A percentile compares a stretch with the other conserved stretches of the same genome.
Evolutionary conservation across 371 early-diverging fungal genomes (phyloP).

Genomic region (Fennellomyces sp.): DNA sequence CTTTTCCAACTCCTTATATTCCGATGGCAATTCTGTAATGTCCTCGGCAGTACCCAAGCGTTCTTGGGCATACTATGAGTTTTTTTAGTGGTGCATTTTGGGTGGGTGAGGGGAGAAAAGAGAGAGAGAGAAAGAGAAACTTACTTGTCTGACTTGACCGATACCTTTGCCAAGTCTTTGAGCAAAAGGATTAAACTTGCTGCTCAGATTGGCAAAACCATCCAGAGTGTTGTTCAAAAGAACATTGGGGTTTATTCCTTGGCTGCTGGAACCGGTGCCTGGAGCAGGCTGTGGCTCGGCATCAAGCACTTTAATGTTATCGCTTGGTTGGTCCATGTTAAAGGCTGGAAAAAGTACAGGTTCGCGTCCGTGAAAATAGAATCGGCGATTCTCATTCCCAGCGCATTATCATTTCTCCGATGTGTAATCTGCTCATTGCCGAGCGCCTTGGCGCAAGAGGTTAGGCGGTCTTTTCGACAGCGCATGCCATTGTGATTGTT

Average conservation of each 20-base stretch:
- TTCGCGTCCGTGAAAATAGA: not conserved
- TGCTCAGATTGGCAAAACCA: conserved; percentile 61
- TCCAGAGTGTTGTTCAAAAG: conserved; percentile 54
- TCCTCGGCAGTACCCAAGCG: conserved; percentile 80
- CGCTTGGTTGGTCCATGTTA: conserved; percentile 11
- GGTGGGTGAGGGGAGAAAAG: no score
- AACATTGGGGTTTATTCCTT: conserved; percentile 24
- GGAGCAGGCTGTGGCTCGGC: conserved; percentile 23
- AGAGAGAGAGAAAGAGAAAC: not conserved
- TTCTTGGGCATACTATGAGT: conserved; percentile 85
- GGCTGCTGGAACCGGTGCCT: conserved; percentile 8
- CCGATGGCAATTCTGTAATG: conserved; percentile 88
- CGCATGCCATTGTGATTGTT: no score
- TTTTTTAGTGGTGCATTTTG: no score
- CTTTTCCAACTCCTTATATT: conserved; percentile 85
- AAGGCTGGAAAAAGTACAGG: not conserved
- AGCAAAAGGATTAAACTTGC: conserved; percentile 77
- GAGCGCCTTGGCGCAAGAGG: no score
- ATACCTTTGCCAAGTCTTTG: conserved; percentile 71
- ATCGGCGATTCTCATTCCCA: no score
- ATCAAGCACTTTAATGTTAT: conserved; percentile 31
- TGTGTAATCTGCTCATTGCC: no score
- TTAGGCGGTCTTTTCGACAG: no score
- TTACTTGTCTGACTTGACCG: conserved; percentile 83
- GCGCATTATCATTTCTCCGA: no score